Percentiles rank a stretch among this genome's conserved stretches.
phyloP scores from a whole-genome alignment of 192 early-diverging fungal species.

The Helicostylum pulchrum region DNA sequence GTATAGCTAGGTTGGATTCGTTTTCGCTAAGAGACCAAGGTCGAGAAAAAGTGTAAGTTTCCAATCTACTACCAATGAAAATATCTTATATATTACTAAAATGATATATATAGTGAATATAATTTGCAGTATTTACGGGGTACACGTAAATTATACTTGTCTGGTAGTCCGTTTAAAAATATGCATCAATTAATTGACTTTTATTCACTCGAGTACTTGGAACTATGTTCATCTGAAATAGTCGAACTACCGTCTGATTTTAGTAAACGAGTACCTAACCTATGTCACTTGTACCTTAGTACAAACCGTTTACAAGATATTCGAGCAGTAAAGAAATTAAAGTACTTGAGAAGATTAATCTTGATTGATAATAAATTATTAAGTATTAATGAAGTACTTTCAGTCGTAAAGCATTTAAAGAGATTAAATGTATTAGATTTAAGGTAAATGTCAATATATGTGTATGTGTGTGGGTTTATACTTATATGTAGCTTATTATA shows the following conservation, averaged over 20 bases:
- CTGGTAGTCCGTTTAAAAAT: conserved; percentile 36
- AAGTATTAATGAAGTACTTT: conserved; percentile 25
- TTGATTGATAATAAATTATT: conserved; percentile 45
- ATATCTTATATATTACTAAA: conserved; percentile 3
- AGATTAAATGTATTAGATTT: conserved; percentile 23
- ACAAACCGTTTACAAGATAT: conserved; percentile 40
- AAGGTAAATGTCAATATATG: conserved; percentile 9
- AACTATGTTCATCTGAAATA: conserved; percentile 41
- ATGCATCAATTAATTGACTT: conserved; percentile 38
- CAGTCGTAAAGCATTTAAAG: conserved; percentile 9
- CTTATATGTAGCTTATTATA: not conserved
- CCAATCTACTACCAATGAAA: no score
- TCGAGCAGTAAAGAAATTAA: conserved; percentile 32
- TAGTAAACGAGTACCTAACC: conserved; percentile 38
- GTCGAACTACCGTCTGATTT: conserved; percentile 40
- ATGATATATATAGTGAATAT: conserved; percentile 8
- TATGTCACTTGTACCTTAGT: conserved; percentile 39
- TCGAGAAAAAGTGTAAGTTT: conserved; percentile 41
- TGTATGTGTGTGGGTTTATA: not conserved
- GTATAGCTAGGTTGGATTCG: conserved; percentile 31
- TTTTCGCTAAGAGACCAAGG: conserved; percentile 49
- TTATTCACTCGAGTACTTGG: conserved; percentile 44
- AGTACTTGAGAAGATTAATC: conserved; percentile 38
- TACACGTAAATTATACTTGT: conserved; percentile 28
- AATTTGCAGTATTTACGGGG: conserved; percentile 19